A percentile compares a stretch with the other conserved stretches of the same genome.
These are phyloP conservation scores for Jamesozyma piceae DNA, from an alignment of 805 yeast species.

Conservation along the genomic window DNA sequence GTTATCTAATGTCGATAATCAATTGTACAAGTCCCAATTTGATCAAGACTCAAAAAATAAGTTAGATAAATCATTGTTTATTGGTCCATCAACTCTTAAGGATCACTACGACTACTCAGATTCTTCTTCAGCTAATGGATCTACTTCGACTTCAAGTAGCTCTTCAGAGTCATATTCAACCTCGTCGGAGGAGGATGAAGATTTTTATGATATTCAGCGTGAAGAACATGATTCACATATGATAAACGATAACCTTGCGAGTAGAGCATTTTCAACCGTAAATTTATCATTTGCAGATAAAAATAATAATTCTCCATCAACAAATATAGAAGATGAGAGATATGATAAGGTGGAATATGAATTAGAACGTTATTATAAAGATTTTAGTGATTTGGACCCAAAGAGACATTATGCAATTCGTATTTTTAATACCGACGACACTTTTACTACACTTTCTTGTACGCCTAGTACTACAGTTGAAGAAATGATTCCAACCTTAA, in stretches of 20 bases:
- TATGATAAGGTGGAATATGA: constrained; percentile 32
- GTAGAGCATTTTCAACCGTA: constrained; percentile 5
- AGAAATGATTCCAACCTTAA: constrained; percentile 61
- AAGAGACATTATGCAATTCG: constrained; percentile 40
- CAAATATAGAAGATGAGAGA: constrained; percentile 22
- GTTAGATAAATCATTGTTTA: neutral
- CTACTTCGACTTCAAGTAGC: neutral
- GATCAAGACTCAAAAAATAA: neutral
- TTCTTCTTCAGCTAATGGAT: constrained; percentile 2
- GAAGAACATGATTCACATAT: neutral
- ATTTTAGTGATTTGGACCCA: constrained; percentile 28
- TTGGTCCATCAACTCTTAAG: neutral
- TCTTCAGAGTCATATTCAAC: constrained; percentile 1
- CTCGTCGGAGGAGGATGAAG: constrained; percentile 7
- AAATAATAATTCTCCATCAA: neutral
- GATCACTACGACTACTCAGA: neutral
- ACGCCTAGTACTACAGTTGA: constrained; percentile 68
- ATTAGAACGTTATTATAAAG: constrained; percentile 31
- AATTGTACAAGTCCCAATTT: neutral
- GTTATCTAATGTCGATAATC: neutral
- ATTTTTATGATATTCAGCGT: constrained; percentile 6
- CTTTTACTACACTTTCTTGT: constrained; percentile 71
- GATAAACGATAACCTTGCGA: neutral
- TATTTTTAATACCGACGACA: constrained; percentile 76
- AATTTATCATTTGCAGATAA: constrained; percentile 2